Percentiles rank a stretch among this genome's conserved stretches.
These are phyloP conservation scores for Aspergillus sp. DNA, from an alignment of 2,329 filamentous ascomycete genomes.

Conservation along the genomic window DNA sequence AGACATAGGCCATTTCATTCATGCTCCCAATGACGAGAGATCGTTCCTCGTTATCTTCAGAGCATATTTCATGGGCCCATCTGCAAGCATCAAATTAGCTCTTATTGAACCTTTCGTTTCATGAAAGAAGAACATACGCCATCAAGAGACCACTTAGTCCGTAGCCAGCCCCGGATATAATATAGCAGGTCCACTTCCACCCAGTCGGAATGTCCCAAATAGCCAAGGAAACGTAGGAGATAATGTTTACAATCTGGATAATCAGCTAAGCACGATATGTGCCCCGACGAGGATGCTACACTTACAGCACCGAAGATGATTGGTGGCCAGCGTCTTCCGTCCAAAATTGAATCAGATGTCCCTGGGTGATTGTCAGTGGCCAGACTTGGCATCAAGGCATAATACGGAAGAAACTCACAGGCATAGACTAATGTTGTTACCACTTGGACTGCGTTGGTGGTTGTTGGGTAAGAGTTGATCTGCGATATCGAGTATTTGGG, in stretches of 20 bases:
- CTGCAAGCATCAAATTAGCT: constrained; percentile 18
- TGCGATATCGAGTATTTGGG: constrained; percentile 43
- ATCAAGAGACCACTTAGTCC: constrained; percentile 48
- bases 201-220: constrained; percentile 48
- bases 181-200: constrained; percentile 62
- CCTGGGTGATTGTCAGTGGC: constrained; percentile 22
- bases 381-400: not conserved
- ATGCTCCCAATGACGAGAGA: constrained; percentile 62
- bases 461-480: constrained; percentile 55
- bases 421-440: constrained; percentile 59
- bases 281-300: constrained; percentile 20
- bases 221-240: constrained; percentile 42
- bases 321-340: constrained; percentile 58
- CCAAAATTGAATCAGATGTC: constrained; percentile 58
- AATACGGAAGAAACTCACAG: constrained; percentile 26
- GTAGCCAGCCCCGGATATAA: constrained; percentile 47
- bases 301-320: constrained; percentile 53
- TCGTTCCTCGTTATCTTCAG: constrained; percentile 58
- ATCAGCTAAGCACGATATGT: not conserved
- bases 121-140: constrained; percentile 33
- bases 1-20: constrained; percentile 66
- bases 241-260: constrained; percentile 32
- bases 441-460: constrained; percentile 52
- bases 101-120: constrained; percentile 1
- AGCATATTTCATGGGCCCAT: constrained; percentile 54